These are phyloP conservation scores for Ogataea neopini DNA, from an alignment of 805 yeast genomes.

Conservation along the genomic window DNA sequence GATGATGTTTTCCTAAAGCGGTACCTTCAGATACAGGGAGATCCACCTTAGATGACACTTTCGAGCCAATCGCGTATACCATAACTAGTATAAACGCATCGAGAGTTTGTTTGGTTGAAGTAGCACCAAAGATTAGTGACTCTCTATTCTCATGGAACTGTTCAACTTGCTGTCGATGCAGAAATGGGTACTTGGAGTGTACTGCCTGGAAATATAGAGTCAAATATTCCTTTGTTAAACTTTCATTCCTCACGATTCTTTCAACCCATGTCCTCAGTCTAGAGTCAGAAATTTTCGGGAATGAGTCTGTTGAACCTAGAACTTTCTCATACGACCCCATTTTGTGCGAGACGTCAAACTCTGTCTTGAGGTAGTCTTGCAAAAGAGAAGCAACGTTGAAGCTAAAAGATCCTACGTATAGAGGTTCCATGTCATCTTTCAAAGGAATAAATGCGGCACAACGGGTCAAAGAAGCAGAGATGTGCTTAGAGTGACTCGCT, in stretches of 20 bases:
- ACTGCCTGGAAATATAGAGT: conserved; percentile 7
- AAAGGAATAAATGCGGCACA: conserved; percentile 20
- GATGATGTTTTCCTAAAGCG: conserved; percentile 8
- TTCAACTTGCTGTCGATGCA: conserved; percentile 5
- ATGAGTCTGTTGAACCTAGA: background rate
- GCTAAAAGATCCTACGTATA: conserved; percentile 17
- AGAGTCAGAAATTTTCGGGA: background rate
- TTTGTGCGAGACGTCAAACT: background rate
- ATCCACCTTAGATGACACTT: conserved; percentile 5
- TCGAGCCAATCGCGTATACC: conserved; percentile 19
- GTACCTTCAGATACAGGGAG: background rate
- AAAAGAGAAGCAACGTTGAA: conserved; percentile 18
- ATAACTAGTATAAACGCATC: conserved; percentile 15
- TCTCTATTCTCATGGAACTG: conserved; percentile 12
- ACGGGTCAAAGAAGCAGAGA: conserved; percentile 9
- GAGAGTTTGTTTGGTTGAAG: background rate
- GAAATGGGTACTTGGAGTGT: conserved; percentile 17
- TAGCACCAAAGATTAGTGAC: background rate
- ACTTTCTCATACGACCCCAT: background rate
- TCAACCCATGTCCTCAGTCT: conserved; percentile 3
- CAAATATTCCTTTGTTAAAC: conserved; percentile 4
- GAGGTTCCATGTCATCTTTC: conserved; percentile 21
- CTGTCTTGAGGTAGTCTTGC: conserved; percentile 10
- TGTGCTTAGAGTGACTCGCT: background rate
- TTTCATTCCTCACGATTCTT: conserved; percentile 4